Evolutionary conservation across 2,329 filamentous ascomycete species (phyloP), one percentile per base, ranked within the genome.

Genomic region (Sporothrix euskadiensis): DNA sequence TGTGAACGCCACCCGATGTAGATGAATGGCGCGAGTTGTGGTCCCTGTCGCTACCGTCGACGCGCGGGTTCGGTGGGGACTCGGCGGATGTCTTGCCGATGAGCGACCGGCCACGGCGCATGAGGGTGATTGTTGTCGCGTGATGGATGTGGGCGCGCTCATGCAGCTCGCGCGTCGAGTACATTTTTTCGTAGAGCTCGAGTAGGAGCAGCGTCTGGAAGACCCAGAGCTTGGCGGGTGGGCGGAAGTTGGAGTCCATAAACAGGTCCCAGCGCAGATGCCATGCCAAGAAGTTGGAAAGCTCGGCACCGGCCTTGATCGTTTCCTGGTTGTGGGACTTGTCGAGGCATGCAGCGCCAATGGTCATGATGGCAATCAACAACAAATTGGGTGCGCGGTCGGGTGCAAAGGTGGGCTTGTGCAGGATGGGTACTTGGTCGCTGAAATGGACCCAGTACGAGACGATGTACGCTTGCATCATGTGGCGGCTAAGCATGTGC

Each of bases 161-260:
- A 81, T 99, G 96, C 44, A 98, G 85, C 74, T 93, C 91, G 76
- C 94, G 88, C 0, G 95, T 97, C 54, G 94, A 96, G 81, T 95
- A 98, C 92, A 97, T 96, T 85, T 99, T 99, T 83, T 99, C 96
- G 78, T 97, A 98, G 0, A 97, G 84, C 80, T 99, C 96, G 14
- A 98, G 86, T 5, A 98, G 86, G 4, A 98, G 85, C 70, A 98
- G 84, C 0, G 95, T 91, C 80, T 98, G 96, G 83, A 98, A 98
- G 0, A 97, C 89, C 95, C 95, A 99, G 8, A 99, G 83, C 82
- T 97, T 97, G 9, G 95, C 95, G 0, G 96, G 95, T 1, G 96
- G 94, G 22, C 93, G 87, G 82, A 97, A 98, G 81, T 94, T 93
- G 16, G 88, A 86, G 79, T 98, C 92, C 87, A 94, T 96, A 80